Conservation (phyloP, 2,329 filamentous ascomycete species). For the Pestalotiopsis sp. region DNA sequence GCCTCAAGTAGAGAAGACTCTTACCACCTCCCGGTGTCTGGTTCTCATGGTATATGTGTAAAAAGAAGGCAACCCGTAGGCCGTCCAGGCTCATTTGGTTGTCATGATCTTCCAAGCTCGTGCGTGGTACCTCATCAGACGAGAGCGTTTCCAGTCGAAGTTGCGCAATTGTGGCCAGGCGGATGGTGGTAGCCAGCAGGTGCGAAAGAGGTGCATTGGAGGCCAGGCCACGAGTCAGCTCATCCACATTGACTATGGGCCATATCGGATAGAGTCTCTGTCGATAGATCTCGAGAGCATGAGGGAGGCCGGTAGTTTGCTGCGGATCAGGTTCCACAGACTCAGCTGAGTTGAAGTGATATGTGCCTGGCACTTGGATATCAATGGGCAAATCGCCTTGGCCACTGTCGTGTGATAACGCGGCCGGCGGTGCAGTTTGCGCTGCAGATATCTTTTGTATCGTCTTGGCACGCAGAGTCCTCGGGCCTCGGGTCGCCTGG, state of each 20-base stretch:
- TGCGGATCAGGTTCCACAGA: background rate
- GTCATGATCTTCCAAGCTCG: constrained; percentile 15
- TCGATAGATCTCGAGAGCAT: constrained; percentile 46
- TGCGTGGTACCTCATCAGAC: constrained; percentile 14
- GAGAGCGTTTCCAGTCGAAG: constrained; percentile 41
- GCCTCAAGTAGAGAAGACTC: constrained; percentile 50
- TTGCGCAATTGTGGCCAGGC: constrained; percentile 51
- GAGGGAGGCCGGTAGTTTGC: constrained; percentile 22
- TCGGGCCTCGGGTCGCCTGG: constrained; percentile 47
- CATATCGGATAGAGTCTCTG: constrained; percentile 55
- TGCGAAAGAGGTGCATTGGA: constrained; percentile 30
- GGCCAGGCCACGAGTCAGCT: constrained; percentile 41
- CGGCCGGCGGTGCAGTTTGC: constrained; percentile 21
- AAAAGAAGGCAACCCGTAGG: constrained; percentile 51
- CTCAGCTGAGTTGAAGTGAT: background rate
- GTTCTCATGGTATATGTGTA: constrained; percentile 56
- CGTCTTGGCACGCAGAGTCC: constrained; percentile 47
- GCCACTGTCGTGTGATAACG: background rate
- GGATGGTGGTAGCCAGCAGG: constrained; percentile 47
- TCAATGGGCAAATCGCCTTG: background rate
- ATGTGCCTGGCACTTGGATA: background rate
- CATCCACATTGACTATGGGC: constrained; percentile 50
- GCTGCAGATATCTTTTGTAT: constrained; percentile 41
- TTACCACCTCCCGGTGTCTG: constrained; percentile 45
- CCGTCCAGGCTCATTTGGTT: constrained; percentile 38